Evolutionary conservation across 2,329 filamentous ascomycete species (phyloP), one percentile per base, ranked within the genome.

Genomic region (Geosmithia putterillii): DNA sequence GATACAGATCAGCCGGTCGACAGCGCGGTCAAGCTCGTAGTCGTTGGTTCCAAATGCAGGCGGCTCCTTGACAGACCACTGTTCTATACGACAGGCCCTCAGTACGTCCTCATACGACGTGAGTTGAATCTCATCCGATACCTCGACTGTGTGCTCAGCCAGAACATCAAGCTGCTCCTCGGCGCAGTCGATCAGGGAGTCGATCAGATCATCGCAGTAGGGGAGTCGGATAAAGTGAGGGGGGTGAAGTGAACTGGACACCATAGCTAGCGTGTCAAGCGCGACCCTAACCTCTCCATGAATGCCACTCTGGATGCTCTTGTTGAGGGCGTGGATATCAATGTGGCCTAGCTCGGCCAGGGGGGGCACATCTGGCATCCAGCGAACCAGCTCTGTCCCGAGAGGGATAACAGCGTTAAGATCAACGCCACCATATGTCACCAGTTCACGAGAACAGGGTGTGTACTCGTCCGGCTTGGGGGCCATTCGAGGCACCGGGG

Each of bases 271-370:
- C 0, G 84, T 86, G 59, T 96, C 92, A 38, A 98, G 68, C 2
- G 90, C 90, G 48, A 95, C 65, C 9, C 90, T 80, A n/a, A 95
- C 82, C 63, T 98, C 92, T 5, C 80, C 81, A 52, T 88, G 82
- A 38, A 96, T 84, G 1, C 90, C 90, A 44, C 85, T 94, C 57
- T 95, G 88, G 34, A 98, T 67, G 54, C 87, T 88, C 68, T 88
- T 83, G 1, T 83, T 95, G 36, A 98, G 71, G 18, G 90, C 88
- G 51, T 89, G 83, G 22, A 96, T 82, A 55, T 98, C 90, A 49
- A 96, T 85, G 18, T 87, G 74, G 8, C 90, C 92, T 42, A 96
- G 71, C 52, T 96, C 89, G 19, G 74, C 67, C 17, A 88, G 71
- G 2, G 71, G 67, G 0, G 92, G 90, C 34, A 88, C 71, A 45